phyloP scores from a whole-genome alignment of 2,329 filamentous ascomycete genomes.

The Fusarium austroafricanum region DNA sequence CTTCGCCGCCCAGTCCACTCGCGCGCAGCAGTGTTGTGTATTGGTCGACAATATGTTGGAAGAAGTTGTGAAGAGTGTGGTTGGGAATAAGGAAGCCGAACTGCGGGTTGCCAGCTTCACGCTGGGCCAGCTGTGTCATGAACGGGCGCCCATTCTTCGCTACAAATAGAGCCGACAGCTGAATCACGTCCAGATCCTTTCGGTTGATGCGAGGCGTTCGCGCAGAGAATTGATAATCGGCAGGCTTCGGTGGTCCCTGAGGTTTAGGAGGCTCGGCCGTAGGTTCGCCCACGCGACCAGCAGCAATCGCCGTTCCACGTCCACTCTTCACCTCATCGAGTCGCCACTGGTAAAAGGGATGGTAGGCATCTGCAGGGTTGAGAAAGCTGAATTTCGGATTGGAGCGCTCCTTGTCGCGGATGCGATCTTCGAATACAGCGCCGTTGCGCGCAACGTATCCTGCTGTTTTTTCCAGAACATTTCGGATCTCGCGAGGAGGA shows the following conservation, averaged over 20 bases:
- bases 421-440: conserved; percentile 79
- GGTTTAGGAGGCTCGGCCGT: conserved; percentile 70
- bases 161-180: conserved; percentile 88
- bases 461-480: conserved; percentile 91
- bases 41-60: conserved; percentile 91
- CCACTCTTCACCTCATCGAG: conserved; percentile 87
- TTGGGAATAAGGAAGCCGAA: conserved; percentile 97
- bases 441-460: conserved; percentile 84
- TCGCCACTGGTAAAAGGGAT: conserved; percentile 91
- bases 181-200: conserved; percentile 82
- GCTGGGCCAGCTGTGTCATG: conserved; percentile 88
- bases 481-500: conserved; percentile 88
- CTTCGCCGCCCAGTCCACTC: conserved; percentile 73
- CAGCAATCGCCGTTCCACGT: conserved; percentile 80
- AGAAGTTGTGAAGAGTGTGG: conserved; percentile 96
- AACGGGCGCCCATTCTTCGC: conserved; percentile 93
- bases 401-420: conserved; percentile 83
- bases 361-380: conserved; percentile 82
- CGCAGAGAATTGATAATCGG: conserved; percentile 91
- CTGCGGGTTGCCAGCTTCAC: conserved; percentile 90
- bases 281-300: conserved; percentile 76
- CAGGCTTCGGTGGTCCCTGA: conserved; percentile 84
- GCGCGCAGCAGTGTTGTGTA: conserved; percentile 83
- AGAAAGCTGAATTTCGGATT: conserved; percentile 96
- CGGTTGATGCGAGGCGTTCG: conserved; percentile 98